Base-by-base conservation (phyloP, 2,329 filamentous ascomycete species). In the Verruconis gallopava region DNA sequence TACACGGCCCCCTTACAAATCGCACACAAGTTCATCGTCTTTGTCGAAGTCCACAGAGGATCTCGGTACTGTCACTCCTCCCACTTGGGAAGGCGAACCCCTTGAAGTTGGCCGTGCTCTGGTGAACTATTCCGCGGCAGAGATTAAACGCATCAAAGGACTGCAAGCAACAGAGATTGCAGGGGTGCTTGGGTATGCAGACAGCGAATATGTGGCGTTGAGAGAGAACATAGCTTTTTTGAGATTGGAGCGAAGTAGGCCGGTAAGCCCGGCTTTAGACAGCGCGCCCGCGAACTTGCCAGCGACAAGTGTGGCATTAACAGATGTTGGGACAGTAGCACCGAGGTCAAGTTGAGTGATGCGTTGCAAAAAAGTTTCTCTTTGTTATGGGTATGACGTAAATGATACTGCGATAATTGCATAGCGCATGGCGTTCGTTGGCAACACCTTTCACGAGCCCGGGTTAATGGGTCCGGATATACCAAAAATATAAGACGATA, bases 121-220 rank as follows among this genome's bases (percentile, higher is more conserved):
- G 38, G 86, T 94, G 44, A 95, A 96, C 61, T 98, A 96, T 58
- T 82, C 83, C n/a, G 78, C 83, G 1, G 67, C 71, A 1, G 89
- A 98, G 62, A 86, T 98, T 47, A 65, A 69, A 44, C 69, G 82
- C 39, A 94, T 98, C 56, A 85, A 82, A 64, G 91, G 91, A 1
- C 69, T 81, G 49, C 77, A 82, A 57, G 94, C 86, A 55, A 74
- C 71, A 4, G 81, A 94, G 56, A 95, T 98, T 48, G 70, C 78
- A 37, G 70, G 72, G 6, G 66, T 91, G 35, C 65, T 98, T 21
- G 91, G 89, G 3, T 98, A 95, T 62, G 85, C 85, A 15, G 88
- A 95, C 58, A 93, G 82, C 54, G 86, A 96, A 62, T 95, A 96
- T 62, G 81, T 96, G 32, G 88, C 86, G 6, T 69, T 91, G 54